These are phyloP conservation scores for Lasiodiplodia sp. DNA, from an alignment of 2,329 filamentous ascomycete species.

Conservation along the genomic window DNA sequence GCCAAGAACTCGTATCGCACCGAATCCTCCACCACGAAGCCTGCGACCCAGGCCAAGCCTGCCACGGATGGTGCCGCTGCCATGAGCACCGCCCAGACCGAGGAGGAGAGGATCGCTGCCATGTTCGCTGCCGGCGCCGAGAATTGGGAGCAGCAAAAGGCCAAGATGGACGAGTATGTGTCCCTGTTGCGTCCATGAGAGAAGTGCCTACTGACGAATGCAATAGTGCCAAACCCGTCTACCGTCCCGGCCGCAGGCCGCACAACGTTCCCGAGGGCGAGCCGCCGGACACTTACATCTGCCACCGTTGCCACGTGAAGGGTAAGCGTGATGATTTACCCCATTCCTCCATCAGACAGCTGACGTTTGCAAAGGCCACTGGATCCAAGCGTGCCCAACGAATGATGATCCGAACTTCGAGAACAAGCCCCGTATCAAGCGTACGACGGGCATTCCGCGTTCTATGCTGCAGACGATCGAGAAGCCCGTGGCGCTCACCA, in stretches of 20 bases:
- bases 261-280: slow-evolving; percentile 88
- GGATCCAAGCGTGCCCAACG: slow-evolving; percentile 98
- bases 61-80: slow-evolving; percentile 64
- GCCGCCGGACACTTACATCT: slow-evolving; percentile 92
- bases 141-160: slow-evolving; percentile 91
- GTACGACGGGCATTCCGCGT: slow-evolving; percentile 94
- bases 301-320: slow-evolving; percentile 94
- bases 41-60: slow-evolving; percentile 48
- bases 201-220: slow-evolving; percentile 25
- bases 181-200: slow-evolving; percentile 37
- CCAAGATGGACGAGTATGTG: slow-evolving; percentile 77
- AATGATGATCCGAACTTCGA: slow-evolving; percentile 98
- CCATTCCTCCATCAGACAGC: slow-evolving; percentile 19
- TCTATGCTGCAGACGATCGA: slow-evolving; percentile 96
- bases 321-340: slow-evolving; percentile 51
- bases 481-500: slow-evolving; percentile 77
- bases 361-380: slow-evolving; percentile 69
- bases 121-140: slow-evolving; percentile 90
- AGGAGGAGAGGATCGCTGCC: slow-evolving; percentile 91
- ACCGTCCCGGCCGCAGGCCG: slow-evolving; percentile 62
- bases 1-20: slow-evolving; percentile 80
- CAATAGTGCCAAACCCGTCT: slow-evolving; percentile 52
- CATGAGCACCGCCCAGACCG: slow-evolving; percentile 82
- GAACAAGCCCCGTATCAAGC: slow-evolving; percentile 89
- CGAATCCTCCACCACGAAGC: slow-evolving; percentile 65